Evolutionary conservation across 176 grass and related monocot genomes (phyloP).

Genomic region (Zoysia pacifica): DNA sequence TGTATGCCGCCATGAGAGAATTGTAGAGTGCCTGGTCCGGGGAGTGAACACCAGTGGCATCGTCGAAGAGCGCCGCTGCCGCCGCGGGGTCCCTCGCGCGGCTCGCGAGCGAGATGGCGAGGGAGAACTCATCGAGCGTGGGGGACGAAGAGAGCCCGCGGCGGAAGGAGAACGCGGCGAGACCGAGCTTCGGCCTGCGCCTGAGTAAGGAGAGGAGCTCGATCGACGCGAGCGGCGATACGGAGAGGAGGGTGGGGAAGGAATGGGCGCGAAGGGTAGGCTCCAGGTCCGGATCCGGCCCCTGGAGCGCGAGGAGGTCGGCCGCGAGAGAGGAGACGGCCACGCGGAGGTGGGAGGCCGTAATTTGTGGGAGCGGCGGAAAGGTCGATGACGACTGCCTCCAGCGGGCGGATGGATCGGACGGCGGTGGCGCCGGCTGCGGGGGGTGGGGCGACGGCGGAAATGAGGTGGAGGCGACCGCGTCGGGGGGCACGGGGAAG

Average conservation of each 20-base stretch:
- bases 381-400: background rate
- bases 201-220: constrained; percentile 69
- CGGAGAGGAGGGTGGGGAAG: constrained; percentile 52
- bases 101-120: constrained; percentile 74
- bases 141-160: constrained; percentile 50
- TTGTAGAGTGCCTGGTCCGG: constrained; percentile 70
- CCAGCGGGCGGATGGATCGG: background rate
- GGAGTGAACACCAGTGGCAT: constrained; percentile 38
- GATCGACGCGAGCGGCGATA: constrained; percentile 57
- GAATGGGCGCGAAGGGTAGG: constrained; percentile 46
- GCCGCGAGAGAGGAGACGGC: constrained; percentile 50
- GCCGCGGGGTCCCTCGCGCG: constrained; percentile 47
- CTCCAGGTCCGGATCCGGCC: background rate
- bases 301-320: constrained; percentile 29
- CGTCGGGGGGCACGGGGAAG: constrained; percentile 22
- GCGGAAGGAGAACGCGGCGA: constrained; percentile 47
- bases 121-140: constrained; percentile 59
- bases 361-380: constrained; percentile 6
- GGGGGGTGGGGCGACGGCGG: background rate
- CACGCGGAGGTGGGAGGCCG: constrained; percentile 36
- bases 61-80: constrained; percentile 57
- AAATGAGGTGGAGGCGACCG: constrained; percentile 36
- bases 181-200: constrained; percentile 59
- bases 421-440: background rate
- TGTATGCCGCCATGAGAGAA: constrained; percentile 83